A percentile compares a stretch with the other conserved stretches of the same genome.
Evolutionary conservation across 768 basidiomycete species (phyloP).

Genomic region (Xerocomellus intermedius): DNA sequence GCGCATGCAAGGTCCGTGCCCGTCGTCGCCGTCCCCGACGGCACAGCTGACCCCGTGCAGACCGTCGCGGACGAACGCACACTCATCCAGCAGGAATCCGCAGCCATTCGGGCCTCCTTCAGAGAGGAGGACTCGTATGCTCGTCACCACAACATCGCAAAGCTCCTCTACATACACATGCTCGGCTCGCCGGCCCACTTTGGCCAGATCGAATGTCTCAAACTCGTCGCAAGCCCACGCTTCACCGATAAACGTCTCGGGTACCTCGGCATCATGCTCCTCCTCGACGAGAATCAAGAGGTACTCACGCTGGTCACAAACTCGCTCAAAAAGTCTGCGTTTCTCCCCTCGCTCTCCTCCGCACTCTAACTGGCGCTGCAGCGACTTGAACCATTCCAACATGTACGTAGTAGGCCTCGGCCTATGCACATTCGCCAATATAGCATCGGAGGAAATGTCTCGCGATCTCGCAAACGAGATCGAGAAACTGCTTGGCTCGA

Average conservation of each 20-base stretch:
- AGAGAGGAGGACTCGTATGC: slow-evolving; percentile 95
- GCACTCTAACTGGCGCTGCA: slow-evolving; percentile 33
- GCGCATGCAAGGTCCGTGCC: slow-evolving; percentile 83
- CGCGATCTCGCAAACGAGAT: slow-evolving; percentile 97
- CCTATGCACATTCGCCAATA: slow-evolving; percentile 97
- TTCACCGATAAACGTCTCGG: slow-evolving; percentile 97
- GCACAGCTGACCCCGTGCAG: slow-evolving; percentile 41
- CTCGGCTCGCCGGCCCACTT: slow-evolving; percentile 98
- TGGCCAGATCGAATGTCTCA: slow-evolving; percentile 96
- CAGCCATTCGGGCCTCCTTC: slow-evolving; percentile 95
- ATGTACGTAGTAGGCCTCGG: slow-evolving; percentile 98
- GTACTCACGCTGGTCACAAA: slow-evolving; percentile 97
- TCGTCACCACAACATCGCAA: slow-evolving; percentile 96
- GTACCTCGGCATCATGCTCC: slow-evolving; percentile 95
- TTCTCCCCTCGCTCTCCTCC: background rate
- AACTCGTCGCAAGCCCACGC: slow-evolving; percentile 90
- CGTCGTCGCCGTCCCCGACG: slow-evolving; percentile 13
- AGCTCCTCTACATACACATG: slow-evolving; percentile 98
- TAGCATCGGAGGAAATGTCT: slow-evolving; percentile 99
- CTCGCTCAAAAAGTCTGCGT: slow-evolving; percentile 87
- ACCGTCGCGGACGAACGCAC: slow-evolving; percentile 98
- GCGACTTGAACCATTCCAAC: slow-evolving; percentile 99
- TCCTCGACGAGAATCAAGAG: slow-evolving; percentile 97
- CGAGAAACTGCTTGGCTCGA: slow-evolving; percentile 94
- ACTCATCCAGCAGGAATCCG: slow-evolving; percentile 96